Evolutionary conservation across 768 basidiomycete genomes (phyloP).

Genomic region (Epithele typhae): DNA sequence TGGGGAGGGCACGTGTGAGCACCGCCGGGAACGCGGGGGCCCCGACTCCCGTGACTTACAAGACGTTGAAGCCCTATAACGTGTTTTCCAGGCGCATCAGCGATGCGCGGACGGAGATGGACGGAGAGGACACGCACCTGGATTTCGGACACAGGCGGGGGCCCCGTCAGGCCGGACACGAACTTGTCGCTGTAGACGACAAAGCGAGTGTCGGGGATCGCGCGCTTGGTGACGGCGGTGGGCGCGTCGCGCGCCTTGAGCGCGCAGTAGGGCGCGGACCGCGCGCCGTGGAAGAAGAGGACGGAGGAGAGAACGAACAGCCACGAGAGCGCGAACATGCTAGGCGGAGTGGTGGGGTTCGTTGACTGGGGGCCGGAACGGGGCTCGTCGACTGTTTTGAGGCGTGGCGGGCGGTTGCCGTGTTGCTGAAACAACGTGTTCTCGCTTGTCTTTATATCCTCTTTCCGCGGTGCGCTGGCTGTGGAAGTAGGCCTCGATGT

Average conservation of each 20-base stretch:
- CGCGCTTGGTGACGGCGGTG: conserved; percentile 17
- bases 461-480: too few relatives aligned
- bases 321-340: conserved; percentile 12
- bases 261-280: conserved; percentile 10
- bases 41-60: conserved; percentile 30
- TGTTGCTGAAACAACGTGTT: too few relatives aligned
- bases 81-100: not conserved
- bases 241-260: conserved; percentile 5
- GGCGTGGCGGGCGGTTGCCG: too few relatives aligned
- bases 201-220: conserved; percentile 42
- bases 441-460: too few relatives aligned
- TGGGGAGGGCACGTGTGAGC: conserved; percentile 12
- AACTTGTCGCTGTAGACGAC: conserved; percentile 40
- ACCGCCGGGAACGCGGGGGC: too few relatives aligned
- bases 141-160: conserved; percentile 43
- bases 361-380: too few relatives aligned
- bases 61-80: conserved; percentile 55
- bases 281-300: conserved; percentile 8
- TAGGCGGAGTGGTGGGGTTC: too few relatives aligned
- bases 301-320: conserved; percentile 12
- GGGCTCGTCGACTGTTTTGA: too few relatives aligned
- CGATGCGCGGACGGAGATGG: not conserved
- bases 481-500: too few relatives aligned
- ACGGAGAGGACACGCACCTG: conserved; percentile 25
- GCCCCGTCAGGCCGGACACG: conserved; percentile 41